A percentile compares a stretch with the other conserved stretches of the same genome.
Evolutionary conservation across 495 filamentous ascomycete genomes (phyloP).

Genomic region (Cenococcum geophilum): DNA sequence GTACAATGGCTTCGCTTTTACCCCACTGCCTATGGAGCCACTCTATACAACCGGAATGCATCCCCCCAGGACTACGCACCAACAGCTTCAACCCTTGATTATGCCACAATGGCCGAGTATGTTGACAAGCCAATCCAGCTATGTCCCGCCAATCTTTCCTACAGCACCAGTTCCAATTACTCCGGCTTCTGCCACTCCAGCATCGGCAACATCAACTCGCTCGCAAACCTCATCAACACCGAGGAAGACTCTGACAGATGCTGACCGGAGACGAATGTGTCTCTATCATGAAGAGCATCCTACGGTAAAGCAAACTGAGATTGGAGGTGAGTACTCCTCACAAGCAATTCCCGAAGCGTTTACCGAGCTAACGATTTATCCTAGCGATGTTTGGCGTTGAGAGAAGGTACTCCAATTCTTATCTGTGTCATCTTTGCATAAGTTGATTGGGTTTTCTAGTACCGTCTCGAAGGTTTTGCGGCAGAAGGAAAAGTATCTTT

Average conservation of each 20-base stretch:
- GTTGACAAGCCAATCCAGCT: slow-evolving; percentile 46
- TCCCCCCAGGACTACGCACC: slow-evolving; percentile 40
- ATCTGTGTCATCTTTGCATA: slow-evolving; percentile 8
- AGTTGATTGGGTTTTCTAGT: slow-evolving; percentile 47
- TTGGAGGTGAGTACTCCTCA: slow-evolving; percentile 61
- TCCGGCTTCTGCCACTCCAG: slow-evolving; percentile 38
- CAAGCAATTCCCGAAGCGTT: slow-evolving; percentile 15
- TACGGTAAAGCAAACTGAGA: slow-evolving; percentile 94
- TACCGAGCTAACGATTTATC: slow-evolving; percentile 31
- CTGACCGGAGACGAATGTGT: slow-evolving; percentile 89
- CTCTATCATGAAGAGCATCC: slow-evolving; percentile 92
- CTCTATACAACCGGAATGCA: slow-evolving; percentile 39
- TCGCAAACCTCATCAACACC: slow-evolving; percentile 54
- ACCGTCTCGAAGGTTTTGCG: slow-evolving; percentile 97
- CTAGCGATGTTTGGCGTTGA: slow-evolving; percentile 92
- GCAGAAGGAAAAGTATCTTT: slow-evolving; percentile 94
- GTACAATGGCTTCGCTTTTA: slow-evolving; percentile 42
- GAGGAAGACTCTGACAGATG: slow-evolving; percentile 86
- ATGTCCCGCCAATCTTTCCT: slow-evolving; percentile 35
- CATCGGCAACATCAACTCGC: slow-evolving; percentile 42
- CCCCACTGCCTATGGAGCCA: slow-evolving; percentile 41
- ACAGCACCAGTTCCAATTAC: slow-evolving; percentile 39
- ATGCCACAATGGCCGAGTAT: slow-evolving; percentile 51
- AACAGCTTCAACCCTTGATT: slow-evolving; percentile 46
- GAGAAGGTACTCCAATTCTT: slow-evolving; percentile 65